phyloP scores from a whole-genome alignment of 176 grass and related monocot genomes.

The Oryza coarctata region DNA sequence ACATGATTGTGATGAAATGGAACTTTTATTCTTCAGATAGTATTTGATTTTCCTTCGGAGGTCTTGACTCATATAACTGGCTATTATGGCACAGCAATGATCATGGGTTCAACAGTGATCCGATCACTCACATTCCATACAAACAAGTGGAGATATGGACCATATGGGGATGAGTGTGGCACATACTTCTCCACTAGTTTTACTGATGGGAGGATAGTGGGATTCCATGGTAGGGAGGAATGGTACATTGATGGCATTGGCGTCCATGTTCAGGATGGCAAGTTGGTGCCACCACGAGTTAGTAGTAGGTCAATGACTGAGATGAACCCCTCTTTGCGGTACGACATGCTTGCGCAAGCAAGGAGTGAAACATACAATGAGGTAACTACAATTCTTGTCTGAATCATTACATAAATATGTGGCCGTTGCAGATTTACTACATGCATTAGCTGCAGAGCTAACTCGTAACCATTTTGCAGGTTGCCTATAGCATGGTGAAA shows the following conservation, averaged over 20 bases:
- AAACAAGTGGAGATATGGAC: constrained; percentile 65
- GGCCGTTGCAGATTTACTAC: background rate
- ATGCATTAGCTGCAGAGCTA: background rate
- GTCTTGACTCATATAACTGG: constrained; percentile 86
- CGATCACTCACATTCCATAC: constrained; percentile 89
- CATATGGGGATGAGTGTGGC: constrained; percentile 74
- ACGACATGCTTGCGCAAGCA: constrained; percentile 44
- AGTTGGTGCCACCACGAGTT: constrained; percentile 28
- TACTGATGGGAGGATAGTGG: constrained; percentile 64
- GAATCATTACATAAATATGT: background rate
- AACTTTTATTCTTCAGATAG: constrained; percentile 46
- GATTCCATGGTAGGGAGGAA: constrained; percentile 83
- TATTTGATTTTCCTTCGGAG: constrained; percentile 82
- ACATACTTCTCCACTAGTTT: constrained; percentile 86
- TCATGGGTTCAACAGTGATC: constrained; percentile 83
- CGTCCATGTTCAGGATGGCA: constrained; percentile 86
- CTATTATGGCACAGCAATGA: constrained; percentile 60
- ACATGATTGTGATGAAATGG: constrained; percentile 3
- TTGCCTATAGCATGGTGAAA: constrained; percentile 64
- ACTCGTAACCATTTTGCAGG: constrained; percentile 35
- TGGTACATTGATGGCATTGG: constrained; percentile 87
- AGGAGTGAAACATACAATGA: constrained; percentile 49
- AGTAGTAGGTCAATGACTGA: constrained; percentile 8
- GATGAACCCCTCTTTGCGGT: constrained; percentile 24
- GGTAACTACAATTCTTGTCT: constrained; percentile 38